Base-by-base conservation (phyloP, 805 yeast genomes). In the Candida nemodendra region DNA sequence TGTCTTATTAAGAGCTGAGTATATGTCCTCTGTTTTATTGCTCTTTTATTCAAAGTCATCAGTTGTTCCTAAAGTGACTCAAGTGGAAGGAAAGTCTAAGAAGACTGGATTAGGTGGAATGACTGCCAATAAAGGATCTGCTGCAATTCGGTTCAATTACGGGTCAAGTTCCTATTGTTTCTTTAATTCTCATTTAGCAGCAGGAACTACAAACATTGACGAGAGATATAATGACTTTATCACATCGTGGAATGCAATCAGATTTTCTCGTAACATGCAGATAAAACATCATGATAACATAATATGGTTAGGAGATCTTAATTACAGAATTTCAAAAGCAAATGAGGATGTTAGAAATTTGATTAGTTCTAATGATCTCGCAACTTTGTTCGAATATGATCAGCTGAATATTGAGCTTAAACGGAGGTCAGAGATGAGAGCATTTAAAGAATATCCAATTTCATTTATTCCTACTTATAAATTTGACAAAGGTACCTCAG, bases 31-130 rank as follows among this genome's bases (percentile, higher is more conserved):
- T 0, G 66, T 84, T 54, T 54, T 83, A 17, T 64, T 85, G 22
- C 65, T 83, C 30, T 69, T 84, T 34, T 83, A 81, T 57, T 87
- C 79, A 4, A 76, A 74, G 42, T 61, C 72, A 5, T 69, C 67
- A 28, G 60, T 67, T 33, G 66, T 72, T 39, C 47, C 53, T 1
- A 56, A 69, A 37, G 79, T 93, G 4, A 84, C 86, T 11, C 82
- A 84, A 53, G 96, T 93, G 4, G 90, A 89, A 50, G 97, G 97
- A n/a, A 76, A 90, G n/a, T 76, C 85, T 9, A 91, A 90, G 53
- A 91, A 91, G 62, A 91, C 98, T 0, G 99, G 98, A 0, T 68
- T 93, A 38, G 96, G 97, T 26, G 99, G 99, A 30, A 91, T 93
- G 66, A 79, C 98, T 0, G 99, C 97, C 13, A 91, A 93, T 59